Base-by-base conservation (phyloP, 495 filamentous ascomycete genomes). In the Aspergillus conjunctus region DNA sequence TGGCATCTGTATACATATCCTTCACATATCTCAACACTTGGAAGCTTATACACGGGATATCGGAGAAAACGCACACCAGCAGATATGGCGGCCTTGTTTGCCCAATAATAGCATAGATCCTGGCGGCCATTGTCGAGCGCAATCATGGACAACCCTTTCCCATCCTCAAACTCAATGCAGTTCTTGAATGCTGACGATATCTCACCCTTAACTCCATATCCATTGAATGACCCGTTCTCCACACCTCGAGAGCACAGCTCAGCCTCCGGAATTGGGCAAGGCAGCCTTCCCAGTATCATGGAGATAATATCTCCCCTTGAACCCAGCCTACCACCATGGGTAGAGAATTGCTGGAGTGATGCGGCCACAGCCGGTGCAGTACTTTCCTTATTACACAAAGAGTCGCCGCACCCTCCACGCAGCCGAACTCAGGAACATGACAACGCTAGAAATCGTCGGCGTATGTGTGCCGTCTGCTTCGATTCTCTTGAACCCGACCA, bases 311-410 rank as follows among this genome's bases (percentile, higher is more conserved):
- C 48, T 5, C 33, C 57, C 26, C 11, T 53, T 15, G 48, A 34
- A 7, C 18, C 32, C 4, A 30, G 44, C 12, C 30, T 31, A 31
- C 12, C 26, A n/a, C 31, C 43, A 12, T 57, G 30, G 45, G 18
- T 12, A 18, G 44, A 50, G 8, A 49, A 5, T 8, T 52, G 37
- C 45, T 66, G 60, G 64, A 66, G 59, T 18, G 60, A 66, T 39
- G 64, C 55, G 7, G 33, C 37, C 45, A 66, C 64, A 33, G 64
- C 64, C 31, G 37, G 53, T 26, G 51, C 56, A 3, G 64, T 66
- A 3, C 60, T 66, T n/a, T 59, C 59, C 30, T 34, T 66, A 37
- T 60, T 66, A 17, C 64, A 57, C 14, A 60, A 57, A n/a, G 56
- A 66, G n/a, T 51, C 60, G 3, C 10, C 60, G 18, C 17, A 1